phyloP scores from a whole-genome alignment of 768 basidiomycete genomes.

The Boletus subcaerulescens region DNA sequence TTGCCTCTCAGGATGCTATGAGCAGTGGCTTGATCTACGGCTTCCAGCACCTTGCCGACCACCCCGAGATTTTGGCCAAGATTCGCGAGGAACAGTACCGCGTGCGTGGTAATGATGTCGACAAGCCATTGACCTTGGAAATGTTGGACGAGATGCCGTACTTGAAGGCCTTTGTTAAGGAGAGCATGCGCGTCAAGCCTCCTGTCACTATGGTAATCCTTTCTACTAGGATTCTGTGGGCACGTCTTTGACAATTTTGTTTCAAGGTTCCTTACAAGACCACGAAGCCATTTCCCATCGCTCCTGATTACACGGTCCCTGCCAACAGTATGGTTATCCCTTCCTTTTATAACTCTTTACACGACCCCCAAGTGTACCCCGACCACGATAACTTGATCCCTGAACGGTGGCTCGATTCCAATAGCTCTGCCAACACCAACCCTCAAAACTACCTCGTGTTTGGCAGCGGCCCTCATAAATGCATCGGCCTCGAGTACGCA shows the following conservation, averaged over 20 bases:
- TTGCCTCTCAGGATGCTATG: conserved; percentile 98
- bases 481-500: conserved; percentile 92
- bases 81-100: conserved; percentile 87
- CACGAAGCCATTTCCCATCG: conserved; percentile 88
- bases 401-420: conserved; percentile 89
- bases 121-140: conserved; percentile 79
- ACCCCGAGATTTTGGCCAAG: conserved; percentile 85
- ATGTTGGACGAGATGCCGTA: conserved; percentile 92
- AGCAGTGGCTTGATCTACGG: conserved; percentile 92
- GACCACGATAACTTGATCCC: conserved; percentile 81
- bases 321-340: conserved; percentile 92
- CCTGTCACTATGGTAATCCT: conserved; percentile 87
- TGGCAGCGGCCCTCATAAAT: conserved; percentile 89
- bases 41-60: conserved; percentile 94
- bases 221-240: conserved; percentile 1
- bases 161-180: conserved; percentile 88
- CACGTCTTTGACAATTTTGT: conserved; percentile 12
- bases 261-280: conserved; percentile 88
- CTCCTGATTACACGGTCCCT: conserved; percentile 89
- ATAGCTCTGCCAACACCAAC: conserved; percentile 73
- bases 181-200: conserved; percentile 86
- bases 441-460: conserved; percentile 97
- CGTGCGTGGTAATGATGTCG: conserved; percentile 73
- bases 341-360: conserved; percentile 87
- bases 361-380: conserved; percentile 85